Base-by-base conservation (phyloP, 2,329 filamentous ascomycete species). In the Beauveria varroae region DNA sequence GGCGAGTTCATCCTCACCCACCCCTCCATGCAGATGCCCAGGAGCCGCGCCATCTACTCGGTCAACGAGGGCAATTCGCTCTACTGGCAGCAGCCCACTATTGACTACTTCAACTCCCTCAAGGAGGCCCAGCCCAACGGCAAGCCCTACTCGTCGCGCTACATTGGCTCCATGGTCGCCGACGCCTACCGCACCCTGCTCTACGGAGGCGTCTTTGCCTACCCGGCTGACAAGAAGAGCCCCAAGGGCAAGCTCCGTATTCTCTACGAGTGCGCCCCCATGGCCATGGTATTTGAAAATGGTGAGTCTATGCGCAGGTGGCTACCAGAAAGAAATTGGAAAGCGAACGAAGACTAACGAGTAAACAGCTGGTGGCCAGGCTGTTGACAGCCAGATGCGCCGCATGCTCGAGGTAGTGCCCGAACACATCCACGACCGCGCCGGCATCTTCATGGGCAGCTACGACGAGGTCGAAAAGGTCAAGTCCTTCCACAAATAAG, bases 1-100 rank as follows among this genome's bases (percentile, higher is more conserved):
- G 95, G 95, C 78, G 95, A 99, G 82, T 99, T 99, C 81, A 99
- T 99, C 77, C 85, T 99, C 63, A 96, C 93, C 16, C 95, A 99
- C 77, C 95, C 95, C 26, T 76, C 96, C 78, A 99, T 99, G 95
- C 81, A 80, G 66, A 87, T 98, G 65, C 95, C 95, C 60, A 84
- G 83, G 74, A 81, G 83, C 71, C 85, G 93, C 65, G 78, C 87
- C 65, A 99, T 99, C 75, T 99, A 99, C 85, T 96, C 91, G 30
- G 92, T 96, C 78, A 99, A 99, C 79, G 95, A 99, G 83, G 95
- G 95, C 67, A 99, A 99, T 83, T 93, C 89, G 67, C 80, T 95
- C 66, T 98, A 97, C 84, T 99, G 95, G 95, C 87, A 93, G 65
- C 89, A 96, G 52, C 84, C 86, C 66, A 91, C 92, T 70, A 91